phyloP scores from a whole-genome alignment of 2,329 filamentous ascomycete species.

The Clonostachys rhizophaga region DNA sequence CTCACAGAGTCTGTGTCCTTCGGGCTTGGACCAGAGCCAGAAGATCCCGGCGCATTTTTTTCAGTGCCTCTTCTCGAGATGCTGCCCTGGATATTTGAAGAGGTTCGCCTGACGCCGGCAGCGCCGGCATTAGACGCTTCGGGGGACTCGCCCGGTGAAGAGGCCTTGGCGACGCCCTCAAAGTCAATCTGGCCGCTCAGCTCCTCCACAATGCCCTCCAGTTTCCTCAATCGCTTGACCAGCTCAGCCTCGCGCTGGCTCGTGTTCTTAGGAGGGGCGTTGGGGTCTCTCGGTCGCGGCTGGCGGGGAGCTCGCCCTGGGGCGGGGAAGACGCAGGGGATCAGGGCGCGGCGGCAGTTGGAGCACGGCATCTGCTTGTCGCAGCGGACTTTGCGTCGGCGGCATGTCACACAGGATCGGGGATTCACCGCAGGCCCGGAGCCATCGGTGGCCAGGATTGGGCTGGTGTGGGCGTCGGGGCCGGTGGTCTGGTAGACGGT shows the following conservation, averaged over 20 bases:
- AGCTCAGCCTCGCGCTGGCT: slow-evolving; percentile 64
- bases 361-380: slow-evolving; percentile 74
- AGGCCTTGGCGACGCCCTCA: slow-evolving; percentile 28
- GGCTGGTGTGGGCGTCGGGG: slow-evolving; percentile 27
- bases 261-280: slow-evolving; percentile 53
- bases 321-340: slow-evolving; percentile 70
- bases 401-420: slow-evolving; percentile 44
- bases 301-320: slow-evolving; percentile 69
- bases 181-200: slow-evolving; percentile 60
- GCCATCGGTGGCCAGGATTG: slow-evolving; percentile 24
- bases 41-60: not conserved
- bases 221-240: slow-evolving; percentile 64
- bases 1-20: slow-evolving; percentile 15
- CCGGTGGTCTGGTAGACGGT: slow-evolving; percentile 34
- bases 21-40: slow-evolving; percentile 10
- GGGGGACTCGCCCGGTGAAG: slow-evolving; percentile 17
- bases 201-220: slow-evolving; percentile 73
- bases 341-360: slow-evolving; percentile 67
- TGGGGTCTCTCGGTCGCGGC: slow-evolving; percentile 59
- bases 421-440: slow-evolving; percentile 34
- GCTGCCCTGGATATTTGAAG: not conserved
- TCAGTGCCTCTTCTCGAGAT: not conserved
- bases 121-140: slow-evolving; percentile 9
- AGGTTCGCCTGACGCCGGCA: not conserved
- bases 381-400: slow-evolving; percentile 66